These are phyloP conservation scores for Colletotrichum cuscutae DNA, from an alignment of 2,329 filamentous ascomycete species.

Conservation along the genomic window DNA sequence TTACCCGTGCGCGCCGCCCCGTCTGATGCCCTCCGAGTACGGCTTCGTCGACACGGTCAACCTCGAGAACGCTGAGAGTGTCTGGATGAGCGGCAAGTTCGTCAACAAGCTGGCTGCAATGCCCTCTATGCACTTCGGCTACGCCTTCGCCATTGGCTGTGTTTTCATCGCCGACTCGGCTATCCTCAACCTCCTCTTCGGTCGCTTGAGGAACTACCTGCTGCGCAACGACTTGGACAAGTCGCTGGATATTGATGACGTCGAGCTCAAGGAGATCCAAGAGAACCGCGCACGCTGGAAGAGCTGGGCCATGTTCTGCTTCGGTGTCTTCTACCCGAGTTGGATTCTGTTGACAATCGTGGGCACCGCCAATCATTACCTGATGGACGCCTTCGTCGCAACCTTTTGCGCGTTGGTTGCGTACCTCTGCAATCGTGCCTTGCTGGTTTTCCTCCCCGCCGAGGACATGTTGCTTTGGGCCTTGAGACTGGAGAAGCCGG, in stretches of 20 bases:
- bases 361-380: constrained; percentile 71
- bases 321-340: constrained; percentile 62
- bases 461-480: constrained; percentile 74
- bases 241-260: constrained; percentile 33
- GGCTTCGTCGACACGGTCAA: constrained; percentile 73
- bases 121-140: constrained; percentile 67
- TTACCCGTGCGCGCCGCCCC: constrained; percentile 73
- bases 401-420: constrained; percentile 69
- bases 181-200: constrained; percentile 50
- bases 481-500: constrained; percentile 72
- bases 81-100: constrained; percentile 72
- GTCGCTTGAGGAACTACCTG: constrained; percentile 37
- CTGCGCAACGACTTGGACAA: constrained; percentile 31
- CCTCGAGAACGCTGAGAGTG: constrained; percentile 60
- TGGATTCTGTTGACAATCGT: constrained; percentile 68
- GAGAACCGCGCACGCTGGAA: constrained; percentile 42
- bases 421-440: constrained; percentile 61
- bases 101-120: constrained; percentile 69
- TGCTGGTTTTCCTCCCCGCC: constrained; percentile 70
- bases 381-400: constrained; percentile 74
- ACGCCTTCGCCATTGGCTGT: constrained; percentile 64
- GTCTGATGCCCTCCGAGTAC: constrained; percentile 67
- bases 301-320: constrained; percentile 40
- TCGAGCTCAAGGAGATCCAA: constrained; percentile 36
- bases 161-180: constrained; percentile 64